Percentiles rank a stretch among this genome's conserved stretches.
Conservation (phyloP, 495 filamentous ascomycete genomes). For the Penicillium robsamsonii region DNA sequence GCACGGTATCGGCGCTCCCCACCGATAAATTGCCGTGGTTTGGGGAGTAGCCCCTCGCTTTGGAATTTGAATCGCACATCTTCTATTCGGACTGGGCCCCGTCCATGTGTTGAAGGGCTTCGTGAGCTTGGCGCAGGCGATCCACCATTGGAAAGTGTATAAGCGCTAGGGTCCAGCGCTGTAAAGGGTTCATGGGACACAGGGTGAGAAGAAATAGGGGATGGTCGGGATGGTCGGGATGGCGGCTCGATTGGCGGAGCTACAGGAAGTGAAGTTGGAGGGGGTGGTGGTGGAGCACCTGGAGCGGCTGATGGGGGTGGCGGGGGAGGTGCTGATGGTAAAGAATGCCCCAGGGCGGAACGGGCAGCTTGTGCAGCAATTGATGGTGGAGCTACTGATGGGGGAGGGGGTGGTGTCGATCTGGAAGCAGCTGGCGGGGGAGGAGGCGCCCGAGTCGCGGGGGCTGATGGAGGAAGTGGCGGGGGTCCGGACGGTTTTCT, state of each 20-base stretch:
- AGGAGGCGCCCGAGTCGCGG: constrained; percentile 43
- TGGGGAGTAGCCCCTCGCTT: constrained; percentile 75
- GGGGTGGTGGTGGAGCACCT: constrained; percentile 43
- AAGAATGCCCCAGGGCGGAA: constrained; percentile 26
- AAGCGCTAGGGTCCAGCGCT: constrained; percentile 71
- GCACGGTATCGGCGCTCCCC: constrained; percentile 77
- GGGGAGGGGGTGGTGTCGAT: constrained; percentile 37
- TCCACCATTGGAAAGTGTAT: constrained; percentile 66
- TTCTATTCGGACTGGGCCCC: constrained; percentile 59
- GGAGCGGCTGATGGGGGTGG: constrained; percentile 50
- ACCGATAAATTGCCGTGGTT: constrained; percentile 75
- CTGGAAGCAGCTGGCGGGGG: constrained; percentile 48
- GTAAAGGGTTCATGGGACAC: constrained; percentile 49
- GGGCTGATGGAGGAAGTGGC: constrained; percentile 41
- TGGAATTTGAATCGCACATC: constrained; percentile 87
- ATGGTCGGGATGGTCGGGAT: constrained; percentile 53
- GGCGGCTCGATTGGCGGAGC: constrained; percentile 47
- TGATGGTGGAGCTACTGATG: constrained; percentile 37
- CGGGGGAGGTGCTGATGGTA: constrained; percentile 44
- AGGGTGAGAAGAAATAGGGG: constrained; percentile 45
- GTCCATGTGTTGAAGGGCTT: constrained; percentile 39
- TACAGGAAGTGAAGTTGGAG: constrained; percentile 47
- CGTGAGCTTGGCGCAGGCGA: constrained; percentile 32
- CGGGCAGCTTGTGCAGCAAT: constrained; percentile 45
- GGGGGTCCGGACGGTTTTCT: constrained; percentile 62